Evolutionary conservation across 306 rosid species (phyloP).

Genomic region (Castanopsis chinensis): DNA sequence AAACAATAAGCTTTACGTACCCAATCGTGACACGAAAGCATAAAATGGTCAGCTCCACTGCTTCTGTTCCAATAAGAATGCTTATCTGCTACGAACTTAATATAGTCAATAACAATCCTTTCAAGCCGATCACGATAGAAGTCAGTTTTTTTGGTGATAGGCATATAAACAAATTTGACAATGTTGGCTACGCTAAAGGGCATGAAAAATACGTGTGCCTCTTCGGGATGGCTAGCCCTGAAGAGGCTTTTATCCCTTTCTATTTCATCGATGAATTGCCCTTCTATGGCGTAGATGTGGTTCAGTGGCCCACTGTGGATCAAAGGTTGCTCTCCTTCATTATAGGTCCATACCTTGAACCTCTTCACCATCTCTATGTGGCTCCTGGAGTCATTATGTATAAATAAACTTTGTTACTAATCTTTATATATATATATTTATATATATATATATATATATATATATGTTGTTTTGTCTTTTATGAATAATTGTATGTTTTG

Average conservation of each 20-base stretch:
- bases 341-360: constrained; percentile 56
- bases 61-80: constrained; percentile 50
- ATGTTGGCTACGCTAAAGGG: constrained; percentile 46
- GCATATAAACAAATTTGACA: constrained; percentile 35
- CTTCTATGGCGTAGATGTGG: constrained; percentile 52
- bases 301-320: constrained; percentile 46
- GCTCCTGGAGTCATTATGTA: constrained; percentile 30
- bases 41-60: constrained; percentile 54
- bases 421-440: neutral
- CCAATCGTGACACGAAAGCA: constrained; percentile 66
- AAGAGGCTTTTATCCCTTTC: constrained; percentile 37
- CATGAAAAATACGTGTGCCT: constrained; percentile 47
- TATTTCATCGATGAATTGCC: constrained; percentile 54
- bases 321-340: constrained; percentile 51
- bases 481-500: too few species aligned
- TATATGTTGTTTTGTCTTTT: too few species aligned
- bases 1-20: constrained; percentile 13
- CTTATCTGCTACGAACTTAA: constrained; percentile 33
- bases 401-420: neutral
- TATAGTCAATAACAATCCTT: constrained; percentile 42
- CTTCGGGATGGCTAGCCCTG: constrained; percentile 46
- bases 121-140: constrained; percentile 45
- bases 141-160: constrained; percentile 34
- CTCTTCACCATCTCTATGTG: constrained; percentile 55
- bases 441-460: too few species aligned